phyloP scores from a whole-genome alignment of 306 rosid species.

The Rosa persica region DNA sequence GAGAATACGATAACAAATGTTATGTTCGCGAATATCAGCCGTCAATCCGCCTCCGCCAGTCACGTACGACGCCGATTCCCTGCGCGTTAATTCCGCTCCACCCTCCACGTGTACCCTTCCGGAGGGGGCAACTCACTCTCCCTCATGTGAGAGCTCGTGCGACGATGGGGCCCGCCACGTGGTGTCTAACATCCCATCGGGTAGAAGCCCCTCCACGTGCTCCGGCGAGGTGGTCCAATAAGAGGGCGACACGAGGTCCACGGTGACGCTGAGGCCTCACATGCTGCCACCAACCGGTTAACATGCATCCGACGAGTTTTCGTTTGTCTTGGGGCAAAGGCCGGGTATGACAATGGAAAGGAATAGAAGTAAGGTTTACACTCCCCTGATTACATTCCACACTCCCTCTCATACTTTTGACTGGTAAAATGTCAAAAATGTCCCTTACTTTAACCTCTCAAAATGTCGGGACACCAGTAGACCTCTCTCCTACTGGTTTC shows the following conservation, averaged over 20 bases:
- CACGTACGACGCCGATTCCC: conserved; percentile 36
- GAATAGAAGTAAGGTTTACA: conserved; percentile 11
- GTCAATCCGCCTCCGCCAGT: conserved; percentile 28
- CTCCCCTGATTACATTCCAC: too few relatives aligned
- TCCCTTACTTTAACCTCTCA: too few relatives aligned
- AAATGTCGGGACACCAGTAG: too few relatives aligned
- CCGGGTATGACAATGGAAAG: conserved; percentile 18
- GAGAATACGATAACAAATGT: conserved; percentile 25
- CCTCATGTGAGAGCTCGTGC: conserved; percentile 69
- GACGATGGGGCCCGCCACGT: conserved; percentile 53
- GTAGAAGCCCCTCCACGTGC: conserved; percentile 31
- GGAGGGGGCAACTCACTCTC: conserved; percentile 18
- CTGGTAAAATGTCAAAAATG: too few relatives aligned
- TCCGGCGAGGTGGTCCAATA: conserved; percentile 7
- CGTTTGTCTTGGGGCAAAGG: neutral
- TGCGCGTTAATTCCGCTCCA: conserved; percentile 43
- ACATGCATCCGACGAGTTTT: neutral
- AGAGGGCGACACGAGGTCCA: neutral
- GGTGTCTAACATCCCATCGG: conserved; percentile 1
- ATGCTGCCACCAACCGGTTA: conserved; percentile 18
- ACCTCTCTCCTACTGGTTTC: too few relatives aligned
- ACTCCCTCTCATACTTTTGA: too few relatives aligned
- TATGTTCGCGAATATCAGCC: conserved; percentile 30
- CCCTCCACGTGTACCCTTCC: conserved; percentile 38
- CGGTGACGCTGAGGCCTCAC: conserved; percentile 17